Conservation (phyloP, 2,329 filamentous ascomycete genomes). For the Alternaria dauci region DNA sequence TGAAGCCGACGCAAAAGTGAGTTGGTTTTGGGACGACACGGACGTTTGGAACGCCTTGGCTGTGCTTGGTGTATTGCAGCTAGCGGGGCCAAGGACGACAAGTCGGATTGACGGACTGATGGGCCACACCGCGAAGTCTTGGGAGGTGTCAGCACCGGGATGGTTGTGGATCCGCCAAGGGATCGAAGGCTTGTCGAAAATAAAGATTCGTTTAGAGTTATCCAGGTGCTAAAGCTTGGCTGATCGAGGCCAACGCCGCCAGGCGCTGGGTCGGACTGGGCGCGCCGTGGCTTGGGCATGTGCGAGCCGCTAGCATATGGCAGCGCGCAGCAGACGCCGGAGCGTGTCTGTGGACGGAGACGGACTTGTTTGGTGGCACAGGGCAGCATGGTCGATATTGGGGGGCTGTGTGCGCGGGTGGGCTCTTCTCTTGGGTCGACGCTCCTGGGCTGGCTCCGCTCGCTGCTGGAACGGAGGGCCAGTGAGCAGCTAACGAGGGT, state of each 20-base stretch:
- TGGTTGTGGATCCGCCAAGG: slow-evolving; percentile 36
- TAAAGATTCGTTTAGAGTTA: slow-evolving; percentile 48
- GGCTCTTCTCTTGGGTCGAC: neutral
- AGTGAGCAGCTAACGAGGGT: slow-evolving; percentile 39
- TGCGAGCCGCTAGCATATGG: neutral
- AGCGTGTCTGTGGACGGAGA: neutral
- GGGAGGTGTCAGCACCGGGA: slow-evolving; percentile 38
- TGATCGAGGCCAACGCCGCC: slow-evolving; percentile 30
- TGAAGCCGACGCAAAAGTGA: slow-evolving; percentile 8
- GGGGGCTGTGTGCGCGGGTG: slow-evolving; percentile 6
- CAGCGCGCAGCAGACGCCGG: neutral
- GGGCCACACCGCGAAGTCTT: slow-evolving; percentile 27
- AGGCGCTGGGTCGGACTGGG: slow-evolving; percentile 31
- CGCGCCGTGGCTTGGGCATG: slow-evolving; percentile 12
- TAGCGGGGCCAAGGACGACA: slow-evolving; percentile 36
- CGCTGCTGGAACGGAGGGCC: slow-evolving; percentile 24
- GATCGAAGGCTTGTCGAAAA: slow-evolving; percentile 46
- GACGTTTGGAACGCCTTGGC: slow-evolving; percentile 29
- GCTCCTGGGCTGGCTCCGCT: slow-evolving; percentile 16
- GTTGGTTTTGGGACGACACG: slow-evolving; percentile 20
- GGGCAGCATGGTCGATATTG: slow-evolving; percentile 1
- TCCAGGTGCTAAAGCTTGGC: slow-evolving; percentile 42
- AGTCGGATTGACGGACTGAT: slow-evolving; percentile 35
- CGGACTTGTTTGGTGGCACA: neutral
- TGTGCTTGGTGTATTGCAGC: slow-evolving; percentile 27